phyloP scores from a whole-genome alignment of 2,329 filamentous ascomycete species.

The Hypoxylon sp. region DNA sequence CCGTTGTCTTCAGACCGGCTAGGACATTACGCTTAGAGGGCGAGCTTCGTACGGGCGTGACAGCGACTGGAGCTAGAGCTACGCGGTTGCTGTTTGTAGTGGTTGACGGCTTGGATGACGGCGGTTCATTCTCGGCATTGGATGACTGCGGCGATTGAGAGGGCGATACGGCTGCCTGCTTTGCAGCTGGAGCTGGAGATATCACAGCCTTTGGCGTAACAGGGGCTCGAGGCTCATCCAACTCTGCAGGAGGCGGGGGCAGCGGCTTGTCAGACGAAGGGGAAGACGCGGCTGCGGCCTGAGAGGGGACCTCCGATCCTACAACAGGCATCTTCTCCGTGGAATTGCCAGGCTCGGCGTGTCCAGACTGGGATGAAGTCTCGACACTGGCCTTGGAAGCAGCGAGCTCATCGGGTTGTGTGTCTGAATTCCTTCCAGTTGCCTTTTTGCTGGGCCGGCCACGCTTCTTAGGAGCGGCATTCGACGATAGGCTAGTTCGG shows the following conservation, averaged over 20 bases:
- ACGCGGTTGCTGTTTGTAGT: conserved; percentile 61
- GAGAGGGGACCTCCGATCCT: conserved; percentile 43
- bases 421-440: conserved; percentile 50
- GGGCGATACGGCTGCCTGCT: conserved; percentile 68
- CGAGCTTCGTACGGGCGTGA: conserved; percentile 65
- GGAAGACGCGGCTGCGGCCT: conserved; percentile 27
- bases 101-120: conserved; percentile 71
- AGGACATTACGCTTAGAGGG: conserved; percentile 73
- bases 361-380: conserved; percentile 37
- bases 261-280: conserved; percentile 46
- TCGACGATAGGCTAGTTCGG: conserved; percentile 51
- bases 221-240: conserved; percentile 49
- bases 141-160: conserved; percentile 81
- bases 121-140: conserved; percentile 83
- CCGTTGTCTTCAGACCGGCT: conserved; percentile 66
- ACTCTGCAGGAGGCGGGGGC: conserved; percentile 48
- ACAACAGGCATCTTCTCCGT: conserved; percentile 10
- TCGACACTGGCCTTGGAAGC: conserved; percentile 41
- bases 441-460: conserved; percentile 53
- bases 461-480: conserved; percentile 50
- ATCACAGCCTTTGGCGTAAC: conserved; percentile 59
- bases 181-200: conserved; percentile 62
- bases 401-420: conserved; percentile 42
- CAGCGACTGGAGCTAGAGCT: conserved; percentile 60
- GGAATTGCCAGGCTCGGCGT: conserved; percentile 44